These are phyloP conservation scores for Gautieria morchelliformis DNA, from an alignment of 768 basidiomycete species.

Conservation along the genomic window DNA sequence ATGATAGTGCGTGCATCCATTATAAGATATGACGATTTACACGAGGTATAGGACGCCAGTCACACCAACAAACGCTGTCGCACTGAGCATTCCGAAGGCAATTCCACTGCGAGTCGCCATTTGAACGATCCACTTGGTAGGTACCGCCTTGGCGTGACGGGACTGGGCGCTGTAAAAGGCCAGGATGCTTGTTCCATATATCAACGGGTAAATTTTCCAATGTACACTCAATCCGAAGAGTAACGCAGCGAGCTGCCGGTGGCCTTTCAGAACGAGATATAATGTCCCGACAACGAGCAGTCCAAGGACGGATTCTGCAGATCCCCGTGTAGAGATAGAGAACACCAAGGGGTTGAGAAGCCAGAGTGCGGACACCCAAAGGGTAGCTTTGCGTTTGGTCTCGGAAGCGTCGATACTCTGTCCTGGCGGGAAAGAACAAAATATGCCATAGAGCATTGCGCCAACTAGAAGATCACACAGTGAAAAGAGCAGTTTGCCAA, in stretches of 20 bases:
- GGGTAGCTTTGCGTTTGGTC: slow-evolving; percentile 29
- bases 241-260: slow-evolving; percentile 60
- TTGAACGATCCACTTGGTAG: slow-evolving; percentile 24
- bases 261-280: slow-evolving; percentile 43
- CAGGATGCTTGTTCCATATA: slow-evolving; percentile 78
- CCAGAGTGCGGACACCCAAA: slow-evolving; percentile 56
- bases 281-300: slow-evolving; percentile 68
- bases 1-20: neutral
- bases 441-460: slow-evolving; percentile 26
- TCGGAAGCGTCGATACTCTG: slow-evolving; percentile 20
- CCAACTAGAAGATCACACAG: slow-evolving; percentile 76
- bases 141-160: slow-evolving; percentile 23
- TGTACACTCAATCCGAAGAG: slow-evolving; percentile 78
- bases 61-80: slow-evolving; percentile 54
- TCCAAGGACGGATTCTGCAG: slow-evolving; percentile 83
- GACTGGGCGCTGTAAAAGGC: slow-evolving; percentile 33
- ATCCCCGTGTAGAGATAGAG: slow-evolving; percentile 94
- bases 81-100: slow-evolving; percentile 62
- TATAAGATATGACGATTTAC: slow-evolving; percentile 33
- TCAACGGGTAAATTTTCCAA: slow-evolving; percentile 95
- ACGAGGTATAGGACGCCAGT: slow-evolving; percentile 61
- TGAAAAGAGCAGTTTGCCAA: slow-evolving; percentile 88
- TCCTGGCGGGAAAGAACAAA: slow-evolving; percentile 43
- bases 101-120: slow-evolving; percentile 37
- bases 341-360: slow-evolving; percentile 92